Percentiles rank a stretch among this genome's conserved stretches.
These are phyloP conservation scores for Porphyra umbilicalis DNA, from an alignment of 31 red algal genomes.

Conservation along the genomic window DNA sequence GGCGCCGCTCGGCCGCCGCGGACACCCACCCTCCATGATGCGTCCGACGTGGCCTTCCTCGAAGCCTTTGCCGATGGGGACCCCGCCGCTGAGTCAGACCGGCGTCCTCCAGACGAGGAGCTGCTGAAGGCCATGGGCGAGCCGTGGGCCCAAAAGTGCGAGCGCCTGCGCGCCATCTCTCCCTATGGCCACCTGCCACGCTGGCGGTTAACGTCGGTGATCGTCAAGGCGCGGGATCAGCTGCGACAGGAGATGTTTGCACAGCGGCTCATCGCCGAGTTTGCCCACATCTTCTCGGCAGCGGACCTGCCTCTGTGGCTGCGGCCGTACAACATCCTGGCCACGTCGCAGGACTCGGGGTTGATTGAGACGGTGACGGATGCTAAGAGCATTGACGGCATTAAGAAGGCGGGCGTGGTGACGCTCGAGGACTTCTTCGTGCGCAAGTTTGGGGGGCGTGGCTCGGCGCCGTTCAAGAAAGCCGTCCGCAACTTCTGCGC, in stretches of 20 bases:
- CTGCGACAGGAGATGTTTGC: constrained; percentile 99
- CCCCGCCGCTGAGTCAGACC: constrained; percentile 14
- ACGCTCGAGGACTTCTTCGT: constrained; percentile 95
- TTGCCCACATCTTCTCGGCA: constrained; percentile 71
- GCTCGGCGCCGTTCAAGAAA: constrained; percentile 52
- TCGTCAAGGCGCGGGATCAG: constrained; percentile 94
- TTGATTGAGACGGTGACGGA: constrained; percentile 93
- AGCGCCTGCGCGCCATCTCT: constrained; percentile 56
- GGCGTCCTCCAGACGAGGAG: constrained; percentile 72
- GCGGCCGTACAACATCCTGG: constrained; percentile 91
- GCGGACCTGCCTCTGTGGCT: constrained; percentile 77
- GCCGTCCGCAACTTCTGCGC: constrained; percentile 91
- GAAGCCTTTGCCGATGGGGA: not conserved
- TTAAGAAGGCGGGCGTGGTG: constrained; percentile 86
- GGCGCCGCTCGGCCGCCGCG: no score
- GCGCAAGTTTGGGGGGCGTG: constrained; percentile 73
- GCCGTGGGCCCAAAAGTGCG: constrained; percentile 69
- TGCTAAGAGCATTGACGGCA: constrained; percentile 69
- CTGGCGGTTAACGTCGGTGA: constrained; percentile 87
- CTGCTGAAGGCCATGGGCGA: constrained; percentile 74
- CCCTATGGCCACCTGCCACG: constrained; percentile 72
- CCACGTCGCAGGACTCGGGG: constrained; percentile 72
- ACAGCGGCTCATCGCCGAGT: constrained; percentile 78
- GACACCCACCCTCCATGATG: not conserved
- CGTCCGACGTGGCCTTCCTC: not conserved